Percentiles rank a stretch among this genome's conserved stretches.
Conservation (phyloP, 371 early-diverging fungal genomes). For the Cladochytrium tenue region DNA sequence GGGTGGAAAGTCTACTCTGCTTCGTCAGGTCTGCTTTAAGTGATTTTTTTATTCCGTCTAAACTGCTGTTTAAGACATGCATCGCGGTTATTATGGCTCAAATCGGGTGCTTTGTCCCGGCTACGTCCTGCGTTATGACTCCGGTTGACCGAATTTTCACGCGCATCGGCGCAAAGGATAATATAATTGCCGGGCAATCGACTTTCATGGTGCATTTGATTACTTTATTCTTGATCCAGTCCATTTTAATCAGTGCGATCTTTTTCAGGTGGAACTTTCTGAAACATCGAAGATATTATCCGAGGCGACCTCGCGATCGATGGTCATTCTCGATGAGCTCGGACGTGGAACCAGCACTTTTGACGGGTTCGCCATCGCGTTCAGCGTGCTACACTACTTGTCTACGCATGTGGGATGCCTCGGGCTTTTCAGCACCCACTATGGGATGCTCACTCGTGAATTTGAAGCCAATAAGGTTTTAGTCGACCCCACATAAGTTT, state of each 20-base stretch:
- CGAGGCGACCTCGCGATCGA: constrained; percentile 61
- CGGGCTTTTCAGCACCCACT: constrained; percentile 94
- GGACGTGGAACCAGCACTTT: constrained; percentile 95
- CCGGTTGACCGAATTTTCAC: constrained; percentile 97
- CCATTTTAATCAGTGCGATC: constrained; percentile 2
- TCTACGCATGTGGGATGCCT: constrained; percentile 63
- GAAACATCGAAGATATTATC: constrained; percentile 78
- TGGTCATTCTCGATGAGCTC: constrained; percentile 96
- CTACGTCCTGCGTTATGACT: constrained; percentile 73
- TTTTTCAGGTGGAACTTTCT: constrained; percentile 58
- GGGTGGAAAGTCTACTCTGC: constrained; percentile 35
- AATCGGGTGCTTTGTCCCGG: constrained; percentile 96
- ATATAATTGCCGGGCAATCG: constrained; percentile 70
- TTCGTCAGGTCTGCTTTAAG: constrained; percentile 20
- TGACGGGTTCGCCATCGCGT: constrained; percentile 94
- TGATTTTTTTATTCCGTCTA: constrained; percentile 45
- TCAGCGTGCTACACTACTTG: constrained; percentile 79
- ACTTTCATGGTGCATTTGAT: constrained; percentile 72
- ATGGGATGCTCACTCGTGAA: constrained; percentile 85
- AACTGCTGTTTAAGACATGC: constrained; percentile 82
- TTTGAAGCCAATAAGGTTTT: constrained; percentile 64
- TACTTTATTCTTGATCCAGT: neutral
- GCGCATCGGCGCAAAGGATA: constrained; percentile 58
- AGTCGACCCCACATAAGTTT: neutral
- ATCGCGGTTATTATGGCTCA: constrained; percentile 98